Conservation (phyloP, 1,139 yeast genomes). For the Lodderomyces jiufengensis region DNA sequence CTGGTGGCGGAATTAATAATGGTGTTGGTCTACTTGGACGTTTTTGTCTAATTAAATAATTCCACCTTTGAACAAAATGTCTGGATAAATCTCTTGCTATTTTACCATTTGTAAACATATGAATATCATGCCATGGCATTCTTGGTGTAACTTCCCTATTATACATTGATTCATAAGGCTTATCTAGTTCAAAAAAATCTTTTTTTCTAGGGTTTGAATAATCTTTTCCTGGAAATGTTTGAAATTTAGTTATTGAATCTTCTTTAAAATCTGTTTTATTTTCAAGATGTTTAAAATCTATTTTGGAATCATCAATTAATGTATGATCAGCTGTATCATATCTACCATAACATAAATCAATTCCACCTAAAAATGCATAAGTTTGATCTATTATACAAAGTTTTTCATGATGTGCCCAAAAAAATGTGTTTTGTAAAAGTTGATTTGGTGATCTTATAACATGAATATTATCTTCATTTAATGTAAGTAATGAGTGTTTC, state of each 20-base stretch:
- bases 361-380: constrained; percentile 90
- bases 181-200: constrained; percentile 77
- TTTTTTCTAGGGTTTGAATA: constrained; percentile 92
- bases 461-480: constrained; percentile 79
- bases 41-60: constrained; percentile 85
- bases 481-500: constrained; percentile 82
- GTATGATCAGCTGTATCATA: constrained; percentile 97
- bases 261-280: constrained; percentile 13
- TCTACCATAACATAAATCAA: constrained; percentile 93
- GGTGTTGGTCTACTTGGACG: constrained; percentile 95
- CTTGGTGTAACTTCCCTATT: constrained; percentile 79
- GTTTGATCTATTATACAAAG: constrained; percentile 83
- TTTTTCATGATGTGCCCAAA: constrained; percentile 99
- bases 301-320: constrained; percentile 65
- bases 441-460: constrained; percentile 96
- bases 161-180: constrained; percentile 90
- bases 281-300: constrained; percentile 36
- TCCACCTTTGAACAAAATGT: constrained; percentile 98
- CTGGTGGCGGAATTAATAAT: constrained; percentile 86
- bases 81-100: constrained; percentile 89
- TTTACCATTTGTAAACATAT: constrained; percentile 94
- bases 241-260: constrained; percentile 43
- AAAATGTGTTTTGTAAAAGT: constrained; percentile 84
- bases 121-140: constrained; percentile 99
- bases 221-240: constrained; percentile 93